These are phyloP conservation scores for Odontarrhena argentea DNA, from an alignment of 345 rosid genomes.

Conservation along the genomic window DNA sequence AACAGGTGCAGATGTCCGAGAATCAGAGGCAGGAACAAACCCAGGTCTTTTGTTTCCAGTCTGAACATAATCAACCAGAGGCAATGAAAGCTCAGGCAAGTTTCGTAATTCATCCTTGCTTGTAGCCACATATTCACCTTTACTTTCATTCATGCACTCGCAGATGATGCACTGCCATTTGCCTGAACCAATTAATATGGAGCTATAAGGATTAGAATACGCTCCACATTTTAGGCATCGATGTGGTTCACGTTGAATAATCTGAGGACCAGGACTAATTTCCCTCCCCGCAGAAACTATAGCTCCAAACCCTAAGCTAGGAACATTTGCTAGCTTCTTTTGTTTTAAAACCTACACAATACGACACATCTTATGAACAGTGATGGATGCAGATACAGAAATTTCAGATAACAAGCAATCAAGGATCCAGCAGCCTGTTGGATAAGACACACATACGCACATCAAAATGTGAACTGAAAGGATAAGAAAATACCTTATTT, in stretches of 20 bases:
- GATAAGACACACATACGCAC: conserved; percentile 11
- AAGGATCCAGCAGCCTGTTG: neutral
- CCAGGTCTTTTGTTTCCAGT: conserved; percentile 83
- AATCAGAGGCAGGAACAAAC: conserved; percentile 88
- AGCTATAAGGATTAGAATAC: conserved; percentile 80
- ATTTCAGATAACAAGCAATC: conserved; percentile 7
- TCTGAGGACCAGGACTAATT: conserved; percentile 75
- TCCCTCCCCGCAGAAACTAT: conserved; percentile 88
- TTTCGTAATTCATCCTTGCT: conserved; percentile 69
- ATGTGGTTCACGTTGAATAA: conserved; percentile 83
- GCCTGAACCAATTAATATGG: conserved; percentile 84
- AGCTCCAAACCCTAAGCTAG: conserved; percentile 94
- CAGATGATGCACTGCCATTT: conserved; percentile 97
- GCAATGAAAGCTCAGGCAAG: conserved; percentile 77
- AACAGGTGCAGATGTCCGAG: conserved; percentile 78
- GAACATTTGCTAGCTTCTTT: conserved; percentile 82
- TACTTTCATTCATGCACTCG: conserved; percentile 70
- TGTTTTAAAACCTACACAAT: conserved; percentile 73
- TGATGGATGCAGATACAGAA: conserved; percentile 5
- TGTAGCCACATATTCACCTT: conserved; percentile 81
- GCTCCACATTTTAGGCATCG: conserved; percentile 94
- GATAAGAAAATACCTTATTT: conserved; percentile 59
- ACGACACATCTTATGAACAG: neutral
- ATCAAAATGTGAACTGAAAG: conserved; percentile 20
- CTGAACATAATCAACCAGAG: conserved; percentile 83